Evolutionary conservation across 129 eudicot genomes (phyloP), one percentile per base, ranked within the genome.

Genomic region (Heracleum sosnowskyi): DNA sequence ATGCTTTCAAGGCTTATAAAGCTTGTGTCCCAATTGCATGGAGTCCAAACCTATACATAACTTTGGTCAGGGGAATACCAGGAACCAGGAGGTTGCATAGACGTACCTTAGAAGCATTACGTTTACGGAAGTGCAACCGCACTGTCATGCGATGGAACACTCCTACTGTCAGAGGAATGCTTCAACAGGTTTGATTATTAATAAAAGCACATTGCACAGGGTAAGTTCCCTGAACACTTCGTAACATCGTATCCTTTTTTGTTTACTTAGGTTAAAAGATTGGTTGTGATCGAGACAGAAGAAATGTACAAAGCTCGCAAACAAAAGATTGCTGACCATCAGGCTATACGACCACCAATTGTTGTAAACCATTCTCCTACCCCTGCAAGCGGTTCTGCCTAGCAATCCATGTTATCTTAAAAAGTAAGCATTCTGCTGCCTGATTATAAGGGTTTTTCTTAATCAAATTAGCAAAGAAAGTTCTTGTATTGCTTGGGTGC

Each of bases 141-240:
- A 93, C 98, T 64, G 93, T 91, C 44, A 84, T 91, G 93, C 81
- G 92, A 85, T 83, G 89, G 90, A 93, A 93, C 70, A 93, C 97
- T 81, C 98, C 98, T 76, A 91, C 97, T 68, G 89, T 91, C 46
- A 87, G 97, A 81, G 98, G 98, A 91, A 93, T 93, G 98, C 78
- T 93, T 81, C 96, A 93, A 78, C 98, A 93, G 98, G 98, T 93
- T 78, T 17, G 8, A 16, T 53, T 76, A 29, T 35, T 41, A 40
- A 45, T 39, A 42, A 47, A 40, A 64, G 46, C 45, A 24, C 46
- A 60, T 40, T 42, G 36, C 71, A 44, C 7, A 40, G 24, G 57
- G 35, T 35, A 47, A 36, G 9, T 79, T 76, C 31, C 40, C 8
- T 18, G 29, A 36, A 46, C 55, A 26, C 41, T 74, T 55, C 1